Evolutionary conservation across 352 stramenopile species (phyloP).

Genomic region (Bremia lactucae): DNA sequence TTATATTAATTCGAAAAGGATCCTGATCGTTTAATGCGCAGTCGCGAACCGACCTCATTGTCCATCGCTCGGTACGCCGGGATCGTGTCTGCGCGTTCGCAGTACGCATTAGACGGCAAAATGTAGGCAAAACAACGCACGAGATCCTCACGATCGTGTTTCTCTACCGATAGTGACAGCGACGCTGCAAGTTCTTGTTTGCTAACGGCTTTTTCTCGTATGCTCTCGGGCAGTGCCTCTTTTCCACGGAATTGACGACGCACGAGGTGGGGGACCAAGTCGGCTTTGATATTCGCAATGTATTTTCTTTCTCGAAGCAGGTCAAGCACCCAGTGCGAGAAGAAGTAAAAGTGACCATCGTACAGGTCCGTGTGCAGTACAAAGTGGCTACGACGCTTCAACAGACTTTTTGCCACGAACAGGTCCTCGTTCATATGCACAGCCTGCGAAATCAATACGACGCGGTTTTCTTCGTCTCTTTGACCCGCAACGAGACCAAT

Average conservation of each 20-base stretch:
- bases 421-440: slow-evolving; percentile 79
- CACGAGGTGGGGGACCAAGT: slow-evolving; percentile 68
- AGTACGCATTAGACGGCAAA: slow-evolving; percentile 63
- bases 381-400: slow-evolving; percentile 61
- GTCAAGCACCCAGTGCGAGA: slow-evolving; percentile 74
- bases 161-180: slow-evolving; percentile 43
- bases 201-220: slow-evolving; percentile 45
- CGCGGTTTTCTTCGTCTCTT: slow-evolving; percentile 41
- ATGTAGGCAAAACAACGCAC: slow-evolving; percentile 70
- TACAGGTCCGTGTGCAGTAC: slow-evolving; percentile 74
- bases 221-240: slow-evolving; percentile 36
- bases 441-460: slow-evolving; percentile 55
- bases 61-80: slow-evolving; percentile 66
- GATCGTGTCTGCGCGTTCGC: slow-evolving; percentile 68
- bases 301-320: slow-evolving; percentile 75
- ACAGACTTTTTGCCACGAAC: slow-evolving; percentile 64
- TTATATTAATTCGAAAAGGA: slow-evolving; percentile 46
- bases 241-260: slow-evolving; percentile 65
- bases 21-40: slow-evolving; percentile 47
- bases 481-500: slow-evolving; percentile 48
- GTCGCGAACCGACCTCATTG: slow-evolving; percentile 51
- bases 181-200: slow-evolving; percentile 49
- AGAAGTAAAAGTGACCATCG: slow-evolving; percentile 80
- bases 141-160: slow-evolving; percentile 50
- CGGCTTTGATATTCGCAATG: slow-evolving; percentile 76